Base-by-base conservation (phyloP, 2,329 filamentous ascomycete species). In the Aspergillus transmontanensis region DNA sequence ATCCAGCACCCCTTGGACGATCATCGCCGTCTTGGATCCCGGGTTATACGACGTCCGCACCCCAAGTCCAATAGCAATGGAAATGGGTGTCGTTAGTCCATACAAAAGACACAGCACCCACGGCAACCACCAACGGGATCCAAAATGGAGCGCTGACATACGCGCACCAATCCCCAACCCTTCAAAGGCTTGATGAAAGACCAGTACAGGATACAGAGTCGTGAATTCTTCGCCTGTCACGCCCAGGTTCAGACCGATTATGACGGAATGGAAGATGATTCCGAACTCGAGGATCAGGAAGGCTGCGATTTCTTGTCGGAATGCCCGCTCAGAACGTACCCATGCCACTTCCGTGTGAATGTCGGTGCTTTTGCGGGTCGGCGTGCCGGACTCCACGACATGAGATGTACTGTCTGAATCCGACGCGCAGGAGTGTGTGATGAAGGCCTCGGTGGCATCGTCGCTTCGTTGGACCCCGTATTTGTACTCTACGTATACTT, bases 141-240 rank as follows among this genome's bases (percentile, higher is more conserved):
- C 80, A 69, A 85, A 86, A 0, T 82, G 84, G 23, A 88, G 86
- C 26, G 83, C 81, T 5, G 84, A 85, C 73, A 89, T 83, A 56
- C 87, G 81, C 0, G 86, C 85, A 16, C 87, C 87, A 43, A 89
- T 85, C 73, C 86, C 87, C 0, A 89, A 81, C 57, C 87, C 86
- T 68, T 89, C 87, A 62, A 89, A 89, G 12, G 84, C 82, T 70
- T 89, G 87, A 68, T 89, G 87, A 76, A 89, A 89, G 60, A 87
- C 82, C 1, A 89, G 79, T 45, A 88, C 86, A 3, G 84, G 82
- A 71, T 87, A 87, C 2, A 89, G 79, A 0, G 85, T 84, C 36
- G 78, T 73, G 75, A 89, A 89, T 54, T 88, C 86, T 0, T 81
- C 74, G 28, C 85, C 83, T 0, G 83, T 81, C n/a, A 87, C 85